A percentile compares a stretch with the other conserved stretches of the same genome.
Evolutionary conservation across 2,329 filamentous ascomycete genomes (phyloP).

Genomic region (Fusarium miscanthi): DNA sequence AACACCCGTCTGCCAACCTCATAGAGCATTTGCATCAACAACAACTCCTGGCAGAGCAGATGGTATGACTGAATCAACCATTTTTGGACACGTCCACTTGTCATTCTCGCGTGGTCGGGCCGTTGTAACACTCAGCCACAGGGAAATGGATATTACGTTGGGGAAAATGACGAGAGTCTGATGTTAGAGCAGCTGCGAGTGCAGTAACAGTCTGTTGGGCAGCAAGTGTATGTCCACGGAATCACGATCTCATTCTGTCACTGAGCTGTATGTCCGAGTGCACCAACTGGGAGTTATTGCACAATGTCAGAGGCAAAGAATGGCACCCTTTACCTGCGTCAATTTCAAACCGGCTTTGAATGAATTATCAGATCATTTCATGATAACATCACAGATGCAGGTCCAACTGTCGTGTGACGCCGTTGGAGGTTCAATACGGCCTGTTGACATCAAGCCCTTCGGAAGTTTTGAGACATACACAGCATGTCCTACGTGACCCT

Average conservation of each 20-base stretch:
- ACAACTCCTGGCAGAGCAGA: background rate
- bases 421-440: constrained; percentile 24
- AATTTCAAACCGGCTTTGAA: constrained; percentile 25
- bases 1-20: background rate
- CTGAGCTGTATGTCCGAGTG: background rate
- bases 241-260: background rate
- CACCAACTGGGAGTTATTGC: background rate
- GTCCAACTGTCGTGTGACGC: constrained; percentile 33
- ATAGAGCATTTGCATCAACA: background rate
- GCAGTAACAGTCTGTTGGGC: background rate
- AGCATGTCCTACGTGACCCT: constrained; percentile 9
- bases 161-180: background rate
- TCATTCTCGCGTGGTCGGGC: constrained; percentile 4
- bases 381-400: constrained; percentile 25
- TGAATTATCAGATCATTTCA: constrained; percentile 31
- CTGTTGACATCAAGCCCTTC: constrained; percentile 20
- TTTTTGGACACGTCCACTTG: background rate
- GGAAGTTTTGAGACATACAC: constrained; percentile 29
- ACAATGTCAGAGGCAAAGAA: background rate
- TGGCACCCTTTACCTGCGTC: background rate
- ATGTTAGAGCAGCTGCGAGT: background rate
- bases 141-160: background rate
- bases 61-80: background rate
- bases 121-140: background rate
- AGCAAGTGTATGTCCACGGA: background rate